Evolutionary conservation across 495 filamentous ascomycete species (phyloP), one percentile per base, ranked within the genome.

Genomic region (Pyrenula massariospora): DNA sequence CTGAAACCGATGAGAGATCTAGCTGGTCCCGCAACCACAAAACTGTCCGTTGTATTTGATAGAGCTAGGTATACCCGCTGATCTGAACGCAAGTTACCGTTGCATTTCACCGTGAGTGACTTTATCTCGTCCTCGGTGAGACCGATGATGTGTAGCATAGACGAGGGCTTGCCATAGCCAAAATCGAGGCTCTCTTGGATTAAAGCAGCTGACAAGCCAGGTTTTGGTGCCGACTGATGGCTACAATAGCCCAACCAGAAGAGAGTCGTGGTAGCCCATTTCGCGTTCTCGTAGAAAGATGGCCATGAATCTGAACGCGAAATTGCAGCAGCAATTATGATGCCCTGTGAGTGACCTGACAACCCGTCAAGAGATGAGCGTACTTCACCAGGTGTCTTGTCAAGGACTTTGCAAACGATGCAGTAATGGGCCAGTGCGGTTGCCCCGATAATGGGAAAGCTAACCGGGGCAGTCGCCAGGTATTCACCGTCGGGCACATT

Each of bases 101-200:
- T 62, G 50, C 70, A 58, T 10, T 62, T 56, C 0, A 66, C 60
- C 22, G 75, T 69, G 42, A 62, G 63, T n/a, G 64, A 65, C 25
- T 73, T 60, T n/a, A 76, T 69, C 24, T 72, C 57, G 3, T 49
- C 49, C 24, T 60, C 52, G 8, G 66, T 66, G 20, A 76, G 68
- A 24, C 24, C 53, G 19, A 19, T 42, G 24, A 61, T 24, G 20
- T n/a, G 25, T 2, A 63, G 55, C 56, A 55, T 53, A 10, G 49
- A 31, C 5, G 25, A 23, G 2, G 59, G 63, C 3, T 63, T 21
- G 12, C 31, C 24, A 49, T 67, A 54, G 10, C 58, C 65, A 36
- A 51, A 55, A 25, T 58, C 50, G 11, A 65, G 52, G 50, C 64
- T 63, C 10, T 57, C 54, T 3, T 48, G 12, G 12, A 60, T 25